Conservation (phyloP, 2,329 filamentous ascomycete genomes). For the Thelonectria olida region DNA sequence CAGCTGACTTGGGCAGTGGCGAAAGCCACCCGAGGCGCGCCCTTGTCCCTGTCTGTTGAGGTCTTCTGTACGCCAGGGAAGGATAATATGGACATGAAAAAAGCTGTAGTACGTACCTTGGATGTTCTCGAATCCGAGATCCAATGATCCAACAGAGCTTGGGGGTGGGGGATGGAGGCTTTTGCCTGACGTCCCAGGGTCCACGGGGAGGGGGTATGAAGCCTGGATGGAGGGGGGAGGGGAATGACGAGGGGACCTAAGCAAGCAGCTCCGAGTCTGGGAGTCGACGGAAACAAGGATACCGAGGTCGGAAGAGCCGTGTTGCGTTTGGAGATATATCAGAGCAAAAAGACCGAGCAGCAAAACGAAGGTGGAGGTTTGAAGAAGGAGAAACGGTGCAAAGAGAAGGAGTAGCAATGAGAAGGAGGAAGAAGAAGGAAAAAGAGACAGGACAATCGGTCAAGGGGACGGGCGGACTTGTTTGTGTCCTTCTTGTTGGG, state of each 20-base stretch:
- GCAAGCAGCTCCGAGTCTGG: constrained; percentile 13
- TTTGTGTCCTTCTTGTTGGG: neutral
- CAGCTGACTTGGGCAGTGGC: constrained; percentile 46
- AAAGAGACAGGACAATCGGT: neutral
- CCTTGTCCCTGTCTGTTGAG: constrained; percentile 20
- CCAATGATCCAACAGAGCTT: constrained; percentile 22
- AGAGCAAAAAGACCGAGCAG: constrained; percentile 1
- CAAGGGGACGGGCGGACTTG: constrained; percentile 11
- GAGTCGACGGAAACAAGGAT: constrained; percentile 17
- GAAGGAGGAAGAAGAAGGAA: neutral
- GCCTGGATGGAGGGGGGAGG: constrained; percentile 10
- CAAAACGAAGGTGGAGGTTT: neutral
- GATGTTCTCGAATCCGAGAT: constrained; percentile 25
- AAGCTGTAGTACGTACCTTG: constrained; percentile 18
- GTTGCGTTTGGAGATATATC: neutral
- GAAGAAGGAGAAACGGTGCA: constrained; percentile 1
- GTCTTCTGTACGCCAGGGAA: neutral
- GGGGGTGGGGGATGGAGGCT: constrained; percentile 18
- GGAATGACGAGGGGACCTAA: constrained; percentile 9
- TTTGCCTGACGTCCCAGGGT: constrained; percentile 24
- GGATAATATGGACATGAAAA: constrained; percentile 1
- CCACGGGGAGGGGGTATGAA: constrained; percentile 11
- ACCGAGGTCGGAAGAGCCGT: constrained; percentile 18
- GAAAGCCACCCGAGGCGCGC: constrained; percentile 36
- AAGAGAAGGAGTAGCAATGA: neutral